These are phyloP conservation scores for Rubia yunnanensis DNA, from an alignment of 257 asterid genomes.

Conservation along the genomic window DNA sequence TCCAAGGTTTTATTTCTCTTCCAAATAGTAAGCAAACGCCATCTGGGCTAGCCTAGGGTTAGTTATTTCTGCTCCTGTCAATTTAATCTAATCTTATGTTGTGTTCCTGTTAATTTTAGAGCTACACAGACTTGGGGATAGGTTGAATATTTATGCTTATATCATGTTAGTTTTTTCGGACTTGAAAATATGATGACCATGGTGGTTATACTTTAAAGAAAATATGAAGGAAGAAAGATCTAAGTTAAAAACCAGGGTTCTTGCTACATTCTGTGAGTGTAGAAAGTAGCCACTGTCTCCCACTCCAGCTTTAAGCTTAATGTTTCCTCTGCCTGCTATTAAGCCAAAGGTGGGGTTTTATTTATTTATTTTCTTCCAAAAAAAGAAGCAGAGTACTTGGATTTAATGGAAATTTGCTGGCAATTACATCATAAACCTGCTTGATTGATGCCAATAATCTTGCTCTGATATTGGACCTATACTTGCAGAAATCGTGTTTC, in stretches of 20 bases:
- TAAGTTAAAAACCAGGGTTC: background rate
- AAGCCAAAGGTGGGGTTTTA: background rate
- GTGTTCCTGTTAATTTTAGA: background rate
- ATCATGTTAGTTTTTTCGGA: background rate
- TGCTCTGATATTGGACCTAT: background rate
- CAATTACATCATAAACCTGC: background rate
- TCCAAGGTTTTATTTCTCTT: background rate
- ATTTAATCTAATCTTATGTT: background rate
- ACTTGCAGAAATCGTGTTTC: background rate
- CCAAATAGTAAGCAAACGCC: background rate
- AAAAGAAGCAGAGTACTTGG: background rate
- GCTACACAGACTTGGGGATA: background rate
- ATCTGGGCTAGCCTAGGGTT: background rate
- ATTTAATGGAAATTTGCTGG: background rate
- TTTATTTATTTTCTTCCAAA: background rate
- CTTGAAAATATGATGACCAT: background rate
- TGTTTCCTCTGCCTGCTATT: background rate
- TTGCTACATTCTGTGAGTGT: background rate
- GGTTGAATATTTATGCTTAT: background rate
- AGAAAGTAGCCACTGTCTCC: background rate
- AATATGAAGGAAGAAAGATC: background rate
- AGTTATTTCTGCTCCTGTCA: background rate
- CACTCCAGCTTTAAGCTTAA: background rate
- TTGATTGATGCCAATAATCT: background rate
- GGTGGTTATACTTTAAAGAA: background rate